Conservation (phyloP, 2,329 filamentous ascomycete genomes). For the Shiraia bambusicola region DNA sequence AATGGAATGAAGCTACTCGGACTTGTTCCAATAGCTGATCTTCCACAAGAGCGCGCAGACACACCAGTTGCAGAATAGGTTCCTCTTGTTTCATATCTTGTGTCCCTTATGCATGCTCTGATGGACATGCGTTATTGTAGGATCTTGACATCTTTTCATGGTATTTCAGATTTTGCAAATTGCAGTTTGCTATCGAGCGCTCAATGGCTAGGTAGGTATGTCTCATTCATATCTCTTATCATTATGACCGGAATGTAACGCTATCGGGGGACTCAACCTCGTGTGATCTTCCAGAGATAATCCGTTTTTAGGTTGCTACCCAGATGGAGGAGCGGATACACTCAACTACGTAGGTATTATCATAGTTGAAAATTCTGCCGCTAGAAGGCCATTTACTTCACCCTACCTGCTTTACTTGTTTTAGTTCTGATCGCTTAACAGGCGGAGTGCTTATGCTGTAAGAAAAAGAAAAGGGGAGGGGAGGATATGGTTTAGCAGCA, state of each 20-base stretch:
- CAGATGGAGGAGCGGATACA: no score
- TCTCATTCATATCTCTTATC: no score
- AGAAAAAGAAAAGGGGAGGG: constrained; percentile 1
- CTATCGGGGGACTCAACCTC: no score
- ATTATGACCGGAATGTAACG: no score
- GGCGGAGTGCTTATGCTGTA: background rate
- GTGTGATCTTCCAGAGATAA: background rate
- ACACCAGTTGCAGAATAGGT: constrained; percentile 18
- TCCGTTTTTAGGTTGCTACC: background rate
- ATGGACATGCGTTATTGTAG: background rate
- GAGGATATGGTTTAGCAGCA: background rate
- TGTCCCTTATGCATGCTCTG: background rate
- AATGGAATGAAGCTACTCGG: constrained; percentile 37
- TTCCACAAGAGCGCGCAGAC: constrained; percentile 24
- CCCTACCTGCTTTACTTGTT: background rate
- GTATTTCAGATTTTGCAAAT: no score
- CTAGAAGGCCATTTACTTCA: background rate
- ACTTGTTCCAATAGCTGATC: constrained; percentile 15
- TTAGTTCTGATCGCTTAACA: background rate
- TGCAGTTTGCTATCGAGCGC: no score
- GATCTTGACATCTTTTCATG: background rate
- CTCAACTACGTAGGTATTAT: background rate
- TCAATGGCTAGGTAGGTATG: no score
- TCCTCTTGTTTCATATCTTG: background rate
- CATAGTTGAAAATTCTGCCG: background rate